Base-by-base conservation (phyloP, 2,329 filamentous ascomycete species). In the Chaetomium olivaceum region DNA sequence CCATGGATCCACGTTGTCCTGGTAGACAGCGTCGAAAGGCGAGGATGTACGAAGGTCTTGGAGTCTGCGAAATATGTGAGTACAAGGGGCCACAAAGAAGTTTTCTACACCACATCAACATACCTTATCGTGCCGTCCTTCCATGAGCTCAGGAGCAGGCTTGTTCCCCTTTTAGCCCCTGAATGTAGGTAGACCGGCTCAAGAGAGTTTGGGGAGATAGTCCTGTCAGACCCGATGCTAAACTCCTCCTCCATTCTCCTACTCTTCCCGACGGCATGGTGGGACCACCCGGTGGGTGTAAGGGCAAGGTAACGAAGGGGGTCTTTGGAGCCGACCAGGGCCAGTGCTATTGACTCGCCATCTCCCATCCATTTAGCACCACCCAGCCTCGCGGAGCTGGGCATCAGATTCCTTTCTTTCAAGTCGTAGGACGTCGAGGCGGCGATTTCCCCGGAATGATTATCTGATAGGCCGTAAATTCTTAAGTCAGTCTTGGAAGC, bases 61-160 rank as follows among this genome's bases (percentile, higher is more conserved):
- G 1, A 86, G 79, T 27, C 77, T 80, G 51, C 14, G n/a, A 19
- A 19, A 12, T 1, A 2, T 36, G 55, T 64, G 27, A 63, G 61
- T 23, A 25, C 12, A 14, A 6, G 5, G 31, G 7, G 5, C 46
- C 1, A 19, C 21, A 6, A 19, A 12, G 19, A 12, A 3, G 29
- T 31, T 2, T 21, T n/a, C 39, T 11, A 25, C 29, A 23, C n/a
- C n/a, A 25, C 16, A 23, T 1, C 9, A 2, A 67, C 73, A 62
- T 65, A 75, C 72, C 80, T 78, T 61, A 80, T 79, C 0, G 80
- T 83, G 9, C 83, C 83, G 62, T 86, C 83, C 52, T 82, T 79
- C 83, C 84, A 86, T 3, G 82, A 78, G 62, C 79, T 83, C 14
- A 87, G 76, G 7, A 86, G 70, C 1, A 84, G 73, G 25, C 76